Base-by-base conservation (phyloP, 805 yeast genomes). In the Peterozyma toletana region DNA sequence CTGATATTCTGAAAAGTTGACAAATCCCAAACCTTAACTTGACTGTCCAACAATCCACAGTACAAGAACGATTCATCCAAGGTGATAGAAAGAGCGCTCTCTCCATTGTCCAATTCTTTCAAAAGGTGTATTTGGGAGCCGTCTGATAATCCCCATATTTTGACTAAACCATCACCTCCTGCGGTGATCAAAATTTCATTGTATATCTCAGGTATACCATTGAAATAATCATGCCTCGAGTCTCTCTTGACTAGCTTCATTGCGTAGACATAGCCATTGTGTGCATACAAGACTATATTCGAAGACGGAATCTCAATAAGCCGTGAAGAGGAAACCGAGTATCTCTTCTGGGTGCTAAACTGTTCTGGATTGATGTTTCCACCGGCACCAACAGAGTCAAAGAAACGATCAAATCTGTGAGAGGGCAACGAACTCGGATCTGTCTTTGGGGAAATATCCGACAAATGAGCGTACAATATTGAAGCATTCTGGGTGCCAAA, bases 401-500 rank as follows among this genome's bases (percentile, higher is more conserved):
- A 91, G 53, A 91, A 93, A 54, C 77, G 79, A 59, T 87, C 87
- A 56, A 77, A 88, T 52, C 95, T 70, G 53, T 75, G 73, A 46
- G 82, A 80, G 3, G 83, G 90, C 58, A 77, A 59, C 37, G 65
- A 65, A 43, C 64, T 57, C 2, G 63, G 57, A 41, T 63, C 67
- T 5, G 47, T 48, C 38, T 50, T 48, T 6, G 53, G 51, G 1
- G 55, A 46, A 2, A 49, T 40, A 14, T 52, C 43, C 11, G 54
- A 55, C 40, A 71, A 53, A 38, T 73, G 73, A 45, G 86, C 80
- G 79, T 86, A 91, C 36, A 86, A 75, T 14, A 91, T 75, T 1
- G 90, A 76, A 3, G 98, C 96, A 58, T 90, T 91, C 60, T 93
- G 98, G 11, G 96, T 83, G 4, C 99, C 99, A 53, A 87, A 75